Evolutionary conservation across 148 eudicot genomes (phyloP).

Genomic region (Bassia scoparia): DNA sequence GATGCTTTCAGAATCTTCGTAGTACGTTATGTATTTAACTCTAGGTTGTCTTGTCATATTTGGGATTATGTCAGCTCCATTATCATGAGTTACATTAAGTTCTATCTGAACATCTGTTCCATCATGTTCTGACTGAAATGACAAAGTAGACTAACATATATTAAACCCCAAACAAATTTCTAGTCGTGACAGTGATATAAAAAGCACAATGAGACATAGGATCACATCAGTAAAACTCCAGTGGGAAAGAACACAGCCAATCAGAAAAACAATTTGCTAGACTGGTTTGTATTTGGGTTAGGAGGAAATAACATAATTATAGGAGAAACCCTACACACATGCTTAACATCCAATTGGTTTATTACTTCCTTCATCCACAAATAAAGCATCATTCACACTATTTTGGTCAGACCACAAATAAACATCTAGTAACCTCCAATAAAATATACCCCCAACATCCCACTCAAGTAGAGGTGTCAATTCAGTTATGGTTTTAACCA

Average conservation of each 20-base stretch:
- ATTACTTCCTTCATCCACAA: neutral
- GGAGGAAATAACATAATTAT: neutral
- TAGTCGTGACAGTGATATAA: neutral
- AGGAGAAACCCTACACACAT: neutral
- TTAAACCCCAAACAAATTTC: neutral
- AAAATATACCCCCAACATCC: neutral
- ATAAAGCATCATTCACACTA: neutral
- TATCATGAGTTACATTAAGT: slow-evolving; percentile 62
- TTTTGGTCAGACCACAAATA: neutral
- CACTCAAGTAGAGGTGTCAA: too few relatives aligned
- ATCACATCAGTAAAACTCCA: neutral
- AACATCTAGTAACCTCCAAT: neutral
- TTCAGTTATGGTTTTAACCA: too few relatives aligned
- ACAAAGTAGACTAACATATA: neutral
- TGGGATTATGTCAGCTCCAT: slow-evolving; percentile 64
- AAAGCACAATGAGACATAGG: neutral
- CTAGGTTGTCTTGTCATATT: slow-evolving; percentile 81
- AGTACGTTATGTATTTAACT: slow-evolving; percentile 89
- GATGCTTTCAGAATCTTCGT: slow-evolving; percentile 91
- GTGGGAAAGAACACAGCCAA: slow-evolving; percentile 1
- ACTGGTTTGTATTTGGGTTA: neutral
- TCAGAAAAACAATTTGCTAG: too few relatives aligned
- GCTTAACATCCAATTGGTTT: neutral
- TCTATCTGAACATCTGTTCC: slow-evolving; percentile 89
- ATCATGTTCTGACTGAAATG: slow-evolving; percentile 78